phyloP scores from a whole-genome alignment of 208 protist genomes.

The Acanthamoeba culbertsoni region DNA sequence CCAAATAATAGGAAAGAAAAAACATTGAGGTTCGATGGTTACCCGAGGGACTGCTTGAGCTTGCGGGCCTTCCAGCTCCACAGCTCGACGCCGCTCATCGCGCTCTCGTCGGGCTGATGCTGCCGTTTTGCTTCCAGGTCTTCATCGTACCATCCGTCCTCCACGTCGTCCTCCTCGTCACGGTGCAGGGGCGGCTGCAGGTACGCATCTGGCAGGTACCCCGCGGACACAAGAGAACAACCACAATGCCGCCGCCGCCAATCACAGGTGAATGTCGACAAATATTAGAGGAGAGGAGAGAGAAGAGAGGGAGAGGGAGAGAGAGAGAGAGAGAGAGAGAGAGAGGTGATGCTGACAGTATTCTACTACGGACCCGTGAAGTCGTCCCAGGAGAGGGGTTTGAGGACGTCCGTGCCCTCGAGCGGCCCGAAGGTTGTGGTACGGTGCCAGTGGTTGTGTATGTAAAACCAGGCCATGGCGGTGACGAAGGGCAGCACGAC shows the following conservation, averaged over 20 bases:
- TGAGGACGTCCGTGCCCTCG: background rate
- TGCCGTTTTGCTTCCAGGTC: background rate
- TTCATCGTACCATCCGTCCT: conserved; percentile 2
- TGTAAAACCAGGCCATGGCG: background rate
- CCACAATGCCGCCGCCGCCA: background rate
- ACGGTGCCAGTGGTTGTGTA: background rate
- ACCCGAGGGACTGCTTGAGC: background rate
- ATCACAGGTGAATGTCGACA: too few species aligned
- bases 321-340: too few species aligned
- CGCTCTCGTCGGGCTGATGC: background rate
- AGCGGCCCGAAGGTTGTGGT: background rate
- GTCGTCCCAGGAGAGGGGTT: background rate
- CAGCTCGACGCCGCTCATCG: background rate
- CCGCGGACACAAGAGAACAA: background rate
- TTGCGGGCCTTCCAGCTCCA: background rate
- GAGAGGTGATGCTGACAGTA: too few species aligned
- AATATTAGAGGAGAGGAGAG: background rate
- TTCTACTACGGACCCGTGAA: background rate
- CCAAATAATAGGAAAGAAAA: too few species aligned
- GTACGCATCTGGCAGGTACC: background rate
- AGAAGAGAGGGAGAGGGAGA: background rate
- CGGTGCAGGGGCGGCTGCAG: background rate
- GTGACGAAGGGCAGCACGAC: conserved; percentile 25
- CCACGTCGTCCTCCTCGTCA: background rate
- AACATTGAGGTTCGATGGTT: too few species aligned